Evolutionary conservation across 352 stramenopile species (phyloP).

Genomic region (Sclerospora graminicola): DNA sequence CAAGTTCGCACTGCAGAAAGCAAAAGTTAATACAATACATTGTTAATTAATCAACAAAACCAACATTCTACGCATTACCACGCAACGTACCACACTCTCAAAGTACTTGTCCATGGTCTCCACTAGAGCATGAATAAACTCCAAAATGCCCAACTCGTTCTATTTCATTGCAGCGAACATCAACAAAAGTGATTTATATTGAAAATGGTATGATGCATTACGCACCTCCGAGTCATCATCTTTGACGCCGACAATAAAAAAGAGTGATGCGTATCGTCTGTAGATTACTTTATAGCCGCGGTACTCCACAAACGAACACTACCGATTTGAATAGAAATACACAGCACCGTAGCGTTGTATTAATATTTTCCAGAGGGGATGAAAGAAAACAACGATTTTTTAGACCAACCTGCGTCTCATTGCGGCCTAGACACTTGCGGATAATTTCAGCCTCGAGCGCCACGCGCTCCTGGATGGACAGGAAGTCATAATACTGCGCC

Average conservation of each 20-base stretch:
- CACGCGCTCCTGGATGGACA: constrained; percentile 96
- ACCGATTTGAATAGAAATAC: neutral
- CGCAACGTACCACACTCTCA: constrained; percentile 89
- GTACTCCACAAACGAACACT: constrained; percentile 99
- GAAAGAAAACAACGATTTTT: neutral
- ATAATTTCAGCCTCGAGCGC: constrained; percentile 99
- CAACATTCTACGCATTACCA: neutral
- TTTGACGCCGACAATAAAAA: constrained; percentile 99
- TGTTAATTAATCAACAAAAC: neutral
- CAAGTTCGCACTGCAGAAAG: constrained; percentile 56
- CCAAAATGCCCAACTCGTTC: constrained; percentile 99
- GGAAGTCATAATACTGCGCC: constrained; percentile 99
- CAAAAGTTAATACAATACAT: neutral
- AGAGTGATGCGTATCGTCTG: constrained; percentile 97
- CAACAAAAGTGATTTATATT: neutral
- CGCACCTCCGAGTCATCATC: constrained; percentile 86
- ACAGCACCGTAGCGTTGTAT: neutral
- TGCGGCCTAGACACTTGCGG: constrained; percentile 96
- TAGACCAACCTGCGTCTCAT: constrained; percentile 88
- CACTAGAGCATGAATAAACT: constrained; percentile 99
- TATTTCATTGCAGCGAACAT: constrained; percentile 19
- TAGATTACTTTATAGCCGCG: constrained; percentile 98
- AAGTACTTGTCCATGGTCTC: constrained; percentile 99
- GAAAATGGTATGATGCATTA: neutral
- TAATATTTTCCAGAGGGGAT: no score